A percentile compares a stretch with the other conserved stretches of the same genome.
Evolutionary conservation across 192 early-diverging fungal species (phyloP).

Genomic region (Entomortierella lignicola): DNA sequence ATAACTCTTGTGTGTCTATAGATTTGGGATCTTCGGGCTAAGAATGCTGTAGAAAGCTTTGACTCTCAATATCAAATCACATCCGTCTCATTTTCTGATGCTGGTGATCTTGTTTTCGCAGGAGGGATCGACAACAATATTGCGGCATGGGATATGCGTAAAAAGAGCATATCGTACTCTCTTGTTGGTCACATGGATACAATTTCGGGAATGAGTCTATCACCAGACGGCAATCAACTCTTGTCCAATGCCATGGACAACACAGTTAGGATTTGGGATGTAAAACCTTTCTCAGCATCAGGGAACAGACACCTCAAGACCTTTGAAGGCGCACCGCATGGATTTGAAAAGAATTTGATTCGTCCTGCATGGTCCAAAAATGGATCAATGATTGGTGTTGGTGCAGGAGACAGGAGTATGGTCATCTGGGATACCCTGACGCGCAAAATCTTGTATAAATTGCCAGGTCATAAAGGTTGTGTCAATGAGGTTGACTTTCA

Average conservation of each 20-base stretch:
- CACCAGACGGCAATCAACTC: constrained; percentile 86
- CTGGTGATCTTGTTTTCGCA: constrained; percentile 82
- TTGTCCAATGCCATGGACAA: constrained; percentile 95
- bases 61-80: constrained; percentile 79
- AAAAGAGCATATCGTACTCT: constrained; percentile 68
- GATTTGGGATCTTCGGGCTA: constrained; percentile 80
- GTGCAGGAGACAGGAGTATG: constrained; percentile 88
- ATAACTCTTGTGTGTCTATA: too few species aligned
- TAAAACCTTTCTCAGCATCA: constrained; percentile 84
- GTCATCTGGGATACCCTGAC: constrained; percentile 89
- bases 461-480: constrained; percentile 95
- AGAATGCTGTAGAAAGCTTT: constrained; percentile 69
- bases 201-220: constrained; percentile 85
- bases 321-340: constrained; percentile 93
- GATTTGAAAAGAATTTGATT: constrained; percentile 94
- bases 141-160: constrained; percentile 91
- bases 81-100: constrained; percentile 75
- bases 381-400: constrained; percentile 85
- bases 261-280: constrained; percentile 95
- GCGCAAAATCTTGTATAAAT: constrained; percentile 88
- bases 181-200: constrained; percentile 91
- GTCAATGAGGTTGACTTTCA: constrained; percentile 96
- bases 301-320: constrained; percentile 80
- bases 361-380: constrained; percentile 91
- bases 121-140: constrained; percentile 94